Evolutionary conservation across 108 stramenopile genomes (phyloP).

Genomic region (Seminavis robusta): DNA sequence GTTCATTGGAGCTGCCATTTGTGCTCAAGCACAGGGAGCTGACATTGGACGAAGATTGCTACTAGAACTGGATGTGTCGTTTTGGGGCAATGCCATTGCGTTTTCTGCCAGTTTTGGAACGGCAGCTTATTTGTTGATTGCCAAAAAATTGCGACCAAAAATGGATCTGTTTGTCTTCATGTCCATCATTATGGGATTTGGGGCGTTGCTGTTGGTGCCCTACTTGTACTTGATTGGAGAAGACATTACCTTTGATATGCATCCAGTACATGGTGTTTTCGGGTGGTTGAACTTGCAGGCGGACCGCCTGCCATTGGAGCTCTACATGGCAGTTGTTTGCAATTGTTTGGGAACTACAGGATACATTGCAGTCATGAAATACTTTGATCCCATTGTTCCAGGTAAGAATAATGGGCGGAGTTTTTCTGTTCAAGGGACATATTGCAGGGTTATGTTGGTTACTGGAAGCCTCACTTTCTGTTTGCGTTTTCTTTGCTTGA

Average conservation of each 20-base stretch:
- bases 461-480: too few relatives aligned
- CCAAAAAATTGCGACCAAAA: conserved; percentile 26
- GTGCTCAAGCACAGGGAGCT: conserved; percentile 10
- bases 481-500: too few relatives aligned
- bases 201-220: conserved; percentile 15
- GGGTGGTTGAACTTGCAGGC: conserved; percentile 25
- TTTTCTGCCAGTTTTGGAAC: conserved; percentile 14
- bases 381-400: conserved; percentile 46
- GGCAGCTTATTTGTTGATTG: conserved; percentile 27
- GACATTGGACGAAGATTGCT: too few relatives aligned
- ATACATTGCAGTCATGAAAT: conserved; percentile 46
- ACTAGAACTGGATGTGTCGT: too few relatives aligned
- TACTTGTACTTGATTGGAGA: conserved; percentile 26
- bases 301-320: conserved; percentile 36
- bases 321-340: conserved; percentile 44
- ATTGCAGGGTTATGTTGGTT: too few relatives aligned
- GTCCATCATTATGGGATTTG: conserved; percentile 29
- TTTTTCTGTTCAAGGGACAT: too few relatives aligned
- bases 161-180: conserved; percentile 44
- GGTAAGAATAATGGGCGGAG: too few relatives aligned
- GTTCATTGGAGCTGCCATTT: conserved; percentile 31
- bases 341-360: conserved; percentile 42
- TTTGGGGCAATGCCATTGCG: conserved; percentile 38
- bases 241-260: conserved; percentile 13
- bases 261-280: conserved; percentile 33